phyloP scores from a whole-genome alignment of 768 basidiomycete genomes.

The Ramaria sp. region DNA sequence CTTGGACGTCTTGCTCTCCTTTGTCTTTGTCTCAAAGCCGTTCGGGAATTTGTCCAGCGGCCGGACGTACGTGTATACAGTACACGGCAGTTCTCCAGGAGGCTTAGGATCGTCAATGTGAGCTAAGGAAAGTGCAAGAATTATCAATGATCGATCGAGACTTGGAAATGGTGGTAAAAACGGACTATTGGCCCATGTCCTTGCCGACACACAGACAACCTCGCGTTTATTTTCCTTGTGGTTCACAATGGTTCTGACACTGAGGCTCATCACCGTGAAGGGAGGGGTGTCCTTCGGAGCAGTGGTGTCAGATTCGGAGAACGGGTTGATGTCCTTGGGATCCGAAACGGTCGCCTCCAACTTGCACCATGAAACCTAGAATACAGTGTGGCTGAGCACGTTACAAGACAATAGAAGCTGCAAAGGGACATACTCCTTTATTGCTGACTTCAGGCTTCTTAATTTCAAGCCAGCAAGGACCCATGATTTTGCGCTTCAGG shows the following conservation, averaged over 20 bases:
- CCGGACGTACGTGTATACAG: slow-evolving; percentile 80
- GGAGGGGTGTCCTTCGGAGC: slow-evolving; percentile 80
- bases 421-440: slow-evolving; percentile 53
- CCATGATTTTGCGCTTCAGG: slow-evolving; percentile 96
- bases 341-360: slow-evolving; percentile 74
- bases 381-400: not conserved
- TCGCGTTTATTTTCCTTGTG: slow-evolving; percentile 92
- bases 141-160: not conserved
- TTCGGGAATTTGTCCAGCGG: slow-evolving; percentile 82
- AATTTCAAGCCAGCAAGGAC: slow-evolving; percentile 92
- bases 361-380: slow-evolving; percentile 93
- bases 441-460: slow-evolving; percentile 64
- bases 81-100: slow-evolving; percentile 74
- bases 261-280: slow-evolving; percentile 82
- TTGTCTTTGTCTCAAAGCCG: slow-evolving; percentile 66
- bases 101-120: slow-evolving; percentile 87
- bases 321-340: slow-evolving; percentile 83
- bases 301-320: slow-evolving; percentile 55
- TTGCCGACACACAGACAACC: slow-evolving; percentile 72
- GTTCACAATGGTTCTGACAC: slow-evolving; percentile 84
- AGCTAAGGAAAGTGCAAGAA: slow-evolving; percentile 32
- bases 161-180: slow-evolving; percentile 3
- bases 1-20: slow-evolving; percentile 48
- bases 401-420: not conserved
- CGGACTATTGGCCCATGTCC: slow-evolving; percentile 72